A percentile compares a stretch with the other conserved stretches of the same genome.
These are phyloP conservation scores for Colletotrichum eleusines DNA, from an alignment of 2,329 filamentous ascomycete species.

Conservation along the genomic window DNA sequence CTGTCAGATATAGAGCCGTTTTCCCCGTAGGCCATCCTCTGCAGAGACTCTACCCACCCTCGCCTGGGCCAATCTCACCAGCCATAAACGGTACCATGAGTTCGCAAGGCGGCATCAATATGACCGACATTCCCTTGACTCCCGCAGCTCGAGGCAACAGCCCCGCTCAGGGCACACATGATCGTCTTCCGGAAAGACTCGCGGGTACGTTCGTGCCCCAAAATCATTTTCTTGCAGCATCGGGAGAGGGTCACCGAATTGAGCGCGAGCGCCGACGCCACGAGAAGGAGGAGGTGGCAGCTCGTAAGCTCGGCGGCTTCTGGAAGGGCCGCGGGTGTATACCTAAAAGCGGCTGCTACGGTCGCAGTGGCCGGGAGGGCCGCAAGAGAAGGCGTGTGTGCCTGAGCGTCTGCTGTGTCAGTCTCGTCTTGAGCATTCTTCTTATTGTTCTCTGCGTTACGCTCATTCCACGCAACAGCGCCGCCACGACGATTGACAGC, in stretches of 20 bases:
- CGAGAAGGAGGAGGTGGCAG: conserved; percentile 75
- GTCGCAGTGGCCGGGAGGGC: conserved; percentile 71
- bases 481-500: conserved; percentile 49
- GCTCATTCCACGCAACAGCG: conserved; percentile 57
- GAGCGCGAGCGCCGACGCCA: conserved; percentile 67
- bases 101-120: conserved; percentile 69
- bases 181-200: conserved; percentile 57
- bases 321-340: conserved; percentile 77
- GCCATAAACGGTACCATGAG: conserved; percentile 72
- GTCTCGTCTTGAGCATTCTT: conserved; percentile 68
- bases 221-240: conserved; percentile 57
- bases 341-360: conserved; percentile 73
- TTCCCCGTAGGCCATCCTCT: conserved; percentile 67
- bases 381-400: conserved; percentile 73
- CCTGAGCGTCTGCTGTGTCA: conserved; percentile 61
- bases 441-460: conserved; percentile 69
- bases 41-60: conserved; percentile 63
- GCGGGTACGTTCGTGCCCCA: conserved; percentile 60
- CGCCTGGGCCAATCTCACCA: conserved; percentile 73
- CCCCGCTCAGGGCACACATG: conserved; percentile 27
- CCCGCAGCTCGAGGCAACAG: conserved; percentile 51
- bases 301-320: conserved; percentile 67
- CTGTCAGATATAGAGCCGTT: conserved; percentile 67
- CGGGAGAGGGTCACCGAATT: conserved; percentile 57
- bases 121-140: conserved; percentile 70